Evolutionary conservation across 805 yeast species (phyloP).

Genomic region (Helenozyma baotianmanensis): DNA sequence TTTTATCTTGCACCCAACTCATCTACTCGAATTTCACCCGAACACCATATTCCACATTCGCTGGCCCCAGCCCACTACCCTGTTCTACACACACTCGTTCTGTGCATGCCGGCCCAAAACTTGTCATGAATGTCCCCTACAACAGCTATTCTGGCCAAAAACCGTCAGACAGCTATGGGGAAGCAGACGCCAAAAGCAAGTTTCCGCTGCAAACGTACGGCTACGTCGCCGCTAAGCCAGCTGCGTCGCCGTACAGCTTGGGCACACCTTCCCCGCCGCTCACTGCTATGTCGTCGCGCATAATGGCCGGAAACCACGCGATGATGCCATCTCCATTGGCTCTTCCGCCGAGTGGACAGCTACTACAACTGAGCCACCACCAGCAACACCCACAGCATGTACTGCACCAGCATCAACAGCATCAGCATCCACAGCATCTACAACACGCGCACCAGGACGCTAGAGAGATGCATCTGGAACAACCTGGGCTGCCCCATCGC

Average conservation of each 20-base stretch:
- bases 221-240: constrained; percentile 1
- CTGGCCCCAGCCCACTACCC: background rate
- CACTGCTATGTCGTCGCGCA: constrained; percentile 6
- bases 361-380: constrained; percentile 1
- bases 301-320: constrained; percentile 4
- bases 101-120: background rate
- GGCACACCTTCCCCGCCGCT: constrained; percentile 10
- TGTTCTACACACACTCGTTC: too few species aligned
- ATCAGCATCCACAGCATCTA: constrained; percentile 4
- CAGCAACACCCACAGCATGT: constrained; percentile 4
- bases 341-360: constrained; percentile 3
- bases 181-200: constrained; percentile 4
- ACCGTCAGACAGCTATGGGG: constrained; percentile 1
- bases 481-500: too few species aligned
- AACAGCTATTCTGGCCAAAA: constrained; percentile 1
- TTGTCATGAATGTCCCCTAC: constrained; percentile 9
- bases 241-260: constrained; percentile 2
- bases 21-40: too few species aligned
- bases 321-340: constrained; percentile 7
- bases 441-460: too few species aligned
- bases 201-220: constrained; percentile 9
- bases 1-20: background rate
- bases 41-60: background rate
- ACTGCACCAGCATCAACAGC: constrained; percentile 6
- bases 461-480: too few species aligned